These are phyloP conservation scores for Blastocystis sp. DNA, from an alignment of 352 stramenopile species.

Conservation along the genomic window DNA sequence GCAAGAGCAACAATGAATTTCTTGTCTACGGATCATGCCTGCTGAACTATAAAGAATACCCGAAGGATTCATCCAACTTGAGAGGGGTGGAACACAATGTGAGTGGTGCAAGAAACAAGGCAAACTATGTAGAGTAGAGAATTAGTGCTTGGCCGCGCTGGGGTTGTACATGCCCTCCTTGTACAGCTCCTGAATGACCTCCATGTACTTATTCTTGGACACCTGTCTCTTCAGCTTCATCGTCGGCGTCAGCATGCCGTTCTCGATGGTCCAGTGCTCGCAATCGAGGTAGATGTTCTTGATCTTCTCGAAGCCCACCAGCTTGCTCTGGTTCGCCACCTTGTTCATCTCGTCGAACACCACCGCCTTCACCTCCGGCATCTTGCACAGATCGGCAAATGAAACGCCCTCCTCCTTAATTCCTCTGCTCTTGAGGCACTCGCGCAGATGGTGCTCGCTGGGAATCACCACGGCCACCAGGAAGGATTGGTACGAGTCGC, in stretches of 20 bases:
- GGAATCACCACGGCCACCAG: constrained; percentile 90
- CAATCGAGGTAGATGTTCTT: constrained; percentile 82
- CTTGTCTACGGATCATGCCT: constrained; percentile 44
- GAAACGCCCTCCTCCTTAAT: constrained; percentile 33
- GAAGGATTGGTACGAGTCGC: constrained; percentile 87
- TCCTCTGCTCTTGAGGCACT: constrained; percentile 25
- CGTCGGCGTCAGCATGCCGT: constrained; percentile 88
- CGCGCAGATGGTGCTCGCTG: constrained; percentile 80
- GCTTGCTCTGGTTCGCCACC: constrained; percentile 76
- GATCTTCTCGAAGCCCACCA: constrained; percentile 87
- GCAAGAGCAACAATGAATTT: constrained; percentile 42
- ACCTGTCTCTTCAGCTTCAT: constrained; percentile 91
- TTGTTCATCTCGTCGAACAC: constrained; percentile 81
- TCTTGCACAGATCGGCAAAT: constrained; percentile 77
- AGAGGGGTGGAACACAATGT: too few relatives aligned
- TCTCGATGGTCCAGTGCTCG: constrained; percentile 84
- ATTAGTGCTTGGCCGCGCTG: background rate
- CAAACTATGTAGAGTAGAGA: background rate
- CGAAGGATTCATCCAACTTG: too few relatives aligned
- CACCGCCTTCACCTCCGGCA: constrained; percentile 71
- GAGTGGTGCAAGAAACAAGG: too few relatives aligned
- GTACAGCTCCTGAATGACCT: constrained; percentile 80
- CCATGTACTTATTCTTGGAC: constrained; percentile 76
- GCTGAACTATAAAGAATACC: background rate
- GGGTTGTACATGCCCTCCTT: constrained; percentile 63